Evolutionary conservation across 306 rosid species (phyloP), one percentile per base, ranked within the genome.

Genomic region (Glycine latifolia): DNA sequence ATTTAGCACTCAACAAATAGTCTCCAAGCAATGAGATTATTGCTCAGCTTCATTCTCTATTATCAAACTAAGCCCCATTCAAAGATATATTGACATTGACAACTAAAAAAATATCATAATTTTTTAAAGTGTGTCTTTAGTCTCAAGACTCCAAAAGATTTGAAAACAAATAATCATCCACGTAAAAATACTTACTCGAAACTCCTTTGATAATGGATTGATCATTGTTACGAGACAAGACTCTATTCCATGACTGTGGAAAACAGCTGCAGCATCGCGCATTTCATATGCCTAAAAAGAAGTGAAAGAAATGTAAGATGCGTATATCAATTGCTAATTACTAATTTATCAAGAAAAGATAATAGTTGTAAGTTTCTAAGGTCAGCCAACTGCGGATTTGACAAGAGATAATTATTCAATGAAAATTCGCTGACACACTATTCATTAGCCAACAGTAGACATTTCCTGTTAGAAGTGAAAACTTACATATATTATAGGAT

Each of bases 151-250:
- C 52, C 52, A 47, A 9, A 43, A 47, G 52, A 47, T 67, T 5
- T 13, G 10, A 78, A 56, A 46, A 14, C 47, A 5, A 71, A 60
- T 53, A 56, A 56, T 3, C 39, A 58, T 14, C 58, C 11, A 8
- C 44, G 31, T 10, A 44, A 26, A 59, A 80, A 52, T 79, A 85
- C 97, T 91, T 87, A 93, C 99, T 78, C 97, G 91, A 84, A 95
- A 95, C 84, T 95, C 99, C 79, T 91, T 95, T 49, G 98, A 77
- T 62, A 84, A 87, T 65, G 99, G 98, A 66, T 91, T 86, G 86
- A 93, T 79, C 97, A 95, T 93, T 68, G 99, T 93, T 71, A 81
- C 94, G 47, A 93, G 92, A 82, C 99, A 95, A 75, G 98, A 91
- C 83, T 95, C 98, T 5, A 93, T 87, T 80, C 98, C 98, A 47